Conservation (phyloP, 805 yeast species). For the Suhomyces sp. region DNA sequence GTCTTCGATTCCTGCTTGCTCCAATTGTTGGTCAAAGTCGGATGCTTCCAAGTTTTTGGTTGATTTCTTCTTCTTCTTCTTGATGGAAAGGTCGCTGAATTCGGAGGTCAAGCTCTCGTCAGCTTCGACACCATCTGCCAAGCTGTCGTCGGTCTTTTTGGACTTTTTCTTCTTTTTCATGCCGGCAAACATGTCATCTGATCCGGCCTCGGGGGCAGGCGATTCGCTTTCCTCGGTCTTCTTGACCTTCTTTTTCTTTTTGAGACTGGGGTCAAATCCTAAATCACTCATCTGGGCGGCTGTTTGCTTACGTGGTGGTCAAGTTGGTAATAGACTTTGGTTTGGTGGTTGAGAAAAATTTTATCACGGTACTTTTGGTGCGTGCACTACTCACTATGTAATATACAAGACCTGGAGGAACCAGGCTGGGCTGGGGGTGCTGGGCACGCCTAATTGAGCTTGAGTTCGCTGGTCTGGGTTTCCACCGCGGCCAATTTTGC, state of each 20-base stretch:
- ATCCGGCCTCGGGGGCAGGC: slow-evolving; percentile 32
- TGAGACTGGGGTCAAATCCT: slow-evolving; percentile 73
- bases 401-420: background rate
- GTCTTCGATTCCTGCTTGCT: slow-evolving; percentile 81
- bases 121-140: slow-evolving; percentile 19
- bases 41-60: slow-evolving; percentile 54
- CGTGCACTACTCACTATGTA: slow-evolving; percentile 1
- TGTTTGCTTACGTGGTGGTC: background rate
- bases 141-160: slow-evolving; percentile 36
- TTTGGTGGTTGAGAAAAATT: slow-evolving; percentile 7
- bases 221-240: slow-evolving; percentile 42
- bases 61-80: slow-evolving; percentile 79
- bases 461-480: slow-evolving; percentile 4
- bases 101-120: slow-evolving; percentile 34
- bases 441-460: background rate
- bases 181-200: slow-evolving; percentile 64
- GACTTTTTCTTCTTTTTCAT: slow-evolving; percentile 79
- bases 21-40: slow-evolving; percentile 86
- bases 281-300: slow-evolving; percentile 41
- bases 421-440: background rate
- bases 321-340: background rate
- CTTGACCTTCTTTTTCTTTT: slow-evolving; percentile 72
- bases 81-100: slow-evolving; percentile 43
- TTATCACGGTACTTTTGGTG: slow-evolving; percentile 1
- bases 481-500: slow-evolving; percentile 33